phyloP scores from a whole-genome alignment of 306 rosid genomes.

The Mimosa pudica region DNA sequence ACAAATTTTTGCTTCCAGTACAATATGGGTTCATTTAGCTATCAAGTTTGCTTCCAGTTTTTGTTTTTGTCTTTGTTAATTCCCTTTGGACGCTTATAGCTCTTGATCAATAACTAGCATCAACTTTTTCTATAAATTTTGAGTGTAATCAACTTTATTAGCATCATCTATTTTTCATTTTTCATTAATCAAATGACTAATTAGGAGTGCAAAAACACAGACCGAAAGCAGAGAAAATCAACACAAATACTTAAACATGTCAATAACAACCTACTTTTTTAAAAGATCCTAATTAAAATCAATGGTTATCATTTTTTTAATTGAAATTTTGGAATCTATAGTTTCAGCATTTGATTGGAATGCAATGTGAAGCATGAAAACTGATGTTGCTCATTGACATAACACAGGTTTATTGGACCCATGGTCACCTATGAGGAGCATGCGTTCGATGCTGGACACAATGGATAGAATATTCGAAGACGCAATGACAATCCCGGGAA shows the following conservation, averaged over 20 bases:
- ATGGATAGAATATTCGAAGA: conserved; percentile 70
- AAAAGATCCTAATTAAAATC: too few species aligned
- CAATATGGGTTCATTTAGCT: background rate
- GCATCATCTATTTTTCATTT: background rate
- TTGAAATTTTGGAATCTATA: too few species aligned
- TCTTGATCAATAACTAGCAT: background rate
- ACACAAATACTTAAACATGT: background rate
- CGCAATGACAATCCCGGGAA: conserved; percentile 47
- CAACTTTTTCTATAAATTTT: background rate
- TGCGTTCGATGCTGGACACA: conserved; percentile 80
- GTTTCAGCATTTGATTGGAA: too few species aligned
- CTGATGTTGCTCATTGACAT: background rate
- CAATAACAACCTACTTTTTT: too few species aligned
- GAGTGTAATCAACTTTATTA: too few species aligned
- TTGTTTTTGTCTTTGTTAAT: too few species aligned
- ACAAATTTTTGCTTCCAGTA: background rate
- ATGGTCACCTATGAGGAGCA: conserved; percentile 71
- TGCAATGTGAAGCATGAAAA: background rate
- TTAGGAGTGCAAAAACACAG: background rate
- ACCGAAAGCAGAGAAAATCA: background rate
- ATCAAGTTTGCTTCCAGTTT: conserved; percentile 7
- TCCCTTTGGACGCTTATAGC: background rate
- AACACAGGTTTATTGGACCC: conserved; percentile 70
- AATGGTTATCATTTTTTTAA: too few species aligned
- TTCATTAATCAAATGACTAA: background rate